Conservation (phyloP, 129 eudicot species). For the Solidago caesia region DNA sequence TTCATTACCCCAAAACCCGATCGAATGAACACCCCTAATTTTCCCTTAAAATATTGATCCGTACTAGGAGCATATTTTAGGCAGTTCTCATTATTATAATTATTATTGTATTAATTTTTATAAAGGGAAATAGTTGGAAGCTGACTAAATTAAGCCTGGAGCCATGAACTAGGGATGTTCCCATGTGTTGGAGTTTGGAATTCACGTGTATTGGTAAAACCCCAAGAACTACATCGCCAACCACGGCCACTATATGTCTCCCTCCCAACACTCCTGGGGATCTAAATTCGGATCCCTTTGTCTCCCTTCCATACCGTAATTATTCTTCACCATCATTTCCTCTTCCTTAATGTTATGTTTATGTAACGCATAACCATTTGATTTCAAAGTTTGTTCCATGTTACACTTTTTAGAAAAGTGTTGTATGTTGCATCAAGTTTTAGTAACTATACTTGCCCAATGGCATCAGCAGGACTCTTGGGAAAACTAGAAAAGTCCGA, state of each 20-base stretch:
- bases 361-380: neutral
- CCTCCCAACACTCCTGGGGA: constrained; percentile 27
- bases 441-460: too few species aligned
- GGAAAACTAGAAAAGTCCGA: too few species aligned
- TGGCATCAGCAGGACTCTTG: too few species aligned
- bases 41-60: too few species aligned
- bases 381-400: neutral
- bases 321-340: neutral
- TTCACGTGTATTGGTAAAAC: constrained; percentile 39
- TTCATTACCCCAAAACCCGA: too few species aligned
- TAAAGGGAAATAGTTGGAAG: neutral
- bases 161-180: constrained; percentile 36
- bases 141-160: constrained; percentile 12
- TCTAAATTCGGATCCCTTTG: constrained; percentile 34
- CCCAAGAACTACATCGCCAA: neutral
- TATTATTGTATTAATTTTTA: neutral
- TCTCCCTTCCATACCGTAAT: constrained; percentile 20
- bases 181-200: constrained; percentile 35
- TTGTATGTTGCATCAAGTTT: too few species aligned
- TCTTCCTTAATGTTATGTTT: neutral
- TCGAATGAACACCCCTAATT: too few species aligned
- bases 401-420: too few species aligned
- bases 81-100: too few species aligned
- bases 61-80: too few species aligned
- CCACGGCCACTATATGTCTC: constrained; percentile 27